Evolutionary conservation across 1,139 yeast genomes (phyloP).

Genomic region (Scheffersomyces insectosa): DNA sequence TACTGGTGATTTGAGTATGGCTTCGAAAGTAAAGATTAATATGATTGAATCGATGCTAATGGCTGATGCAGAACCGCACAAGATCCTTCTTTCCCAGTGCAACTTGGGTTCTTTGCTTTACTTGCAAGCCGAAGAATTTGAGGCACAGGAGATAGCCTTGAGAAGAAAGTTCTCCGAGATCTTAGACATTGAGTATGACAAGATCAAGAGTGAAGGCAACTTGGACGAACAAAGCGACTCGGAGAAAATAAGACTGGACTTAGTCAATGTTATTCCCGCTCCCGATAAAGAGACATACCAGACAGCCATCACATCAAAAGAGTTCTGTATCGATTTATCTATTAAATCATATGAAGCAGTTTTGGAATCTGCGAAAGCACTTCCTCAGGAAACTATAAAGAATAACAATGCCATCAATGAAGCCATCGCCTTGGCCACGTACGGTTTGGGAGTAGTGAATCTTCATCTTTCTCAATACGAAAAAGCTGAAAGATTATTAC

Average conservation of each 20-base stretch:
- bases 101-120: slow-evolving; percentile 73
- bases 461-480: slow-evolving; percentile 57
- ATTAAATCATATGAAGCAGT: slow-evolving; percentile 54
- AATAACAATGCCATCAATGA: slow-evolving; percentile 37
- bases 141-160: slow-evolving; percentile 44
- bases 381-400: slow-evolving; percentile 35
- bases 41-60: slow-evolving; percentile 74
- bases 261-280: slow-evolving; percentile 8
- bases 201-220: slow-evolving; percentile 16
- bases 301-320: slow-evolving; percentile 27
- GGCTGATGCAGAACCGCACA: slow-evolving; percentile 69
- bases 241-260: slow-evolving; percentile 9
- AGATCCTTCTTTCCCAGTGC: slow-evolving; percentile 64
- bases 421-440: slow-evolving; percentile 76
- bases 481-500: slow-evolving; percentile 60
- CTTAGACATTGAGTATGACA: slow-evolving; percentile 24
- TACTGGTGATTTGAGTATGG: slow-evolving; percentile 64
- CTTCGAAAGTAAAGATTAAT: slow-evolving; percentile 62
- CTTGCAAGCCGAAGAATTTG: slow-evolving; percentile 68
- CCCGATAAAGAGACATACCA: slow-evolving; percentile 18
- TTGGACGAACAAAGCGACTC: slow-evolving; percentile 7
- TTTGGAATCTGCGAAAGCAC: slow-evolving; percentile 51
- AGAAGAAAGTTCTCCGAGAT: slow-evolving; percentile 24
- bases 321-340: slow-evolving; percentile 45
- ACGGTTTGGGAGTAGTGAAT: slow-evolving; percentile 80